Percentiles rank a stretch among this genome's conserved stretches.
Conservation (phyloP, 2,329 filamentous ascomycete genomes). For the Clarireedia homoeocarpa region DNA sequence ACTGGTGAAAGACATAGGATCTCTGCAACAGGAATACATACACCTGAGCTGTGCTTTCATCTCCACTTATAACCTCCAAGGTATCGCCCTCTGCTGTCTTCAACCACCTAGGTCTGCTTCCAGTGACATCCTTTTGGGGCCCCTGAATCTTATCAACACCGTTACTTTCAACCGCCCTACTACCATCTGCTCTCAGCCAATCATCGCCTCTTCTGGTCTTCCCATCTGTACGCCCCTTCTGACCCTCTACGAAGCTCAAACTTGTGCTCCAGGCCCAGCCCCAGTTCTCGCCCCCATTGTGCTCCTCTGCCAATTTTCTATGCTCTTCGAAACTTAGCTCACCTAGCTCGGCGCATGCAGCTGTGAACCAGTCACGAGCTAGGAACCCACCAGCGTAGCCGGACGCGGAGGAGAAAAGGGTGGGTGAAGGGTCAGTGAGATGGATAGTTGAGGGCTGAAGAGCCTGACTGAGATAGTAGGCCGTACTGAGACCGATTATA, state of each 20-base stretch:
- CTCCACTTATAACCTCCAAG: constrained; percentile 53
- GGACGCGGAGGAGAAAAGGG: constrained; percentile 66
- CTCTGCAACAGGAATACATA: constrained; percentile 31
- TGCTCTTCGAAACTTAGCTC: constrained; percentile 64
- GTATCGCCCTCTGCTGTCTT: constrained; percentile 44
- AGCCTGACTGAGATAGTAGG: constrained; percentile 59
- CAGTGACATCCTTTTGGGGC: constrained; percentile 20
- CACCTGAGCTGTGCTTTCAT: constrained; percentile 57
- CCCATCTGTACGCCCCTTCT: constrained; percentile 16
- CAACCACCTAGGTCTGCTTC: constrained; percentile 49
- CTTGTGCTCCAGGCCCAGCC: constrained; percentile 52
- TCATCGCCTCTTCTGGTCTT: constrained; percentile 48
- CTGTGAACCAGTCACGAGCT: constrained; percentile 16
- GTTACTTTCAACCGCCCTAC: constrained; percentile 31
- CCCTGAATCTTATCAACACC: constrained; percentile 44
- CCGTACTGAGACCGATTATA: constrained; percentile 62
- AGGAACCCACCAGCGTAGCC: constrained; percentile 69
- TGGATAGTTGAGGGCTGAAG: constrained; percentile 41
- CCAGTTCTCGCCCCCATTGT: constrained; percentile 34
- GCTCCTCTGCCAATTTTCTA: constrained; percentile 14
- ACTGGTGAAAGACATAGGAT: too few relatives aligned
- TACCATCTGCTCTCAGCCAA: constrained; percentile 55
- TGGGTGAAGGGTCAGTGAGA: constrained; percentile 46
- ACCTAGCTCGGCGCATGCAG: constrained; percentile 49
- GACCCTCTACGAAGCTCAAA: constrained; percentile 28